A percentile compares a stretch with the other conserved stretches of the same genome.
Evolutionary conservation across 176 grass and related monocot species (phyloP).

Genomic region (Areca catechu): DNA sequence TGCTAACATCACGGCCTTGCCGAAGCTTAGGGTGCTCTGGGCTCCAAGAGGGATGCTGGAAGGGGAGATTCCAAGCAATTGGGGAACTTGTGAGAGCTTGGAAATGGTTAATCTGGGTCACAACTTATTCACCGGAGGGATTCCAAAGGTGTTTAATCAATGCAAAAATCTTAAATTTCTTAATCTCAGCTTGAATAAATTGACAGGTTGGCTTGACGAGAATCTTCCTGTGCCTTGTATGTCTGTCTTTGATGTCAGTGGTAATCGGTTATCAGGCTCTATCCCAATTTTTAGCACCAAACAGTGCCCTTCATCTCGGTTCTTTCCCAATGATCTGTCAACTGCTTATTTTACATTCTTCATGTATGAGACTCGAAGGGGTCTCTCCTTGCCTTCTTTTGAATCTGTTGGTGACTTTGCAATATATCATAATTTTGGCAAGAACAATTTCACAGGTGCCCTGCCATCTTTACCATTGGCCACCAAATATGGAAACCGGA

Average conservation of each 20-base stretch:
- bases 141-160: constrained; percentile 13
- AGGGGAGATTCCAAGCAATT: constrained; percentile 28
- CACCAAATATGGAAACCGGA: neutral
- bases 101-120: constrained; percentile 38
- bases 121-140: constrained; percentile 28
- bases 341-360: constrained; percentile 4
- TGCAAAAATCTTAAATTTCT: constrained; percentile 41
- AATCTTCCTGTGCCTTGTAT: constrained; percentile 30
- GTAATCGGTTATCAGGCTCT: constrained; percentile 27
- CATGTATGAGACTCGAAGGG: neutral
- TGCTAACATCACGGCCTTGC: constrained; percentile 31
- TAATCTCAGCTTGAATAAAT: constrained; percentile 40
- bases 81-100: constrained; percentile 36
- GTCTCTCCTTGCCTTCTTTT: neutral
- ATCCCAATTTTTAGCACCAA: constrained; percentile 27
- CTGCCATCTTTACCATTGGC: constrained; percentile 4
- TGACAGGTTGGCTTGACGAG: constrained; percentile 24
- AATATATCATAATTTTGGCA: constrained; percentile 8
- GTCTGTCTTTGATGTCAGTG: constrained; percentile 34
- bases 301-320: constrained; percentile 14
- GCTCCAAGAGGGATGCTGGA: constrained; percentile 28
- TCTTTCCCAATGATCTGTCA: neutral
- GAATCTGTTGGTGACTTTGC: neutral
- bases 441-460: neutral
- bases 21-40: constrained; percentile 35